A percentile compares a stretch with the other conserved stretches of the same genome.
Evolutionary conservation across 2,329 filamentous ascomycete species (phyloP).

Genomic region (Phialocephala sp.): DNA sequence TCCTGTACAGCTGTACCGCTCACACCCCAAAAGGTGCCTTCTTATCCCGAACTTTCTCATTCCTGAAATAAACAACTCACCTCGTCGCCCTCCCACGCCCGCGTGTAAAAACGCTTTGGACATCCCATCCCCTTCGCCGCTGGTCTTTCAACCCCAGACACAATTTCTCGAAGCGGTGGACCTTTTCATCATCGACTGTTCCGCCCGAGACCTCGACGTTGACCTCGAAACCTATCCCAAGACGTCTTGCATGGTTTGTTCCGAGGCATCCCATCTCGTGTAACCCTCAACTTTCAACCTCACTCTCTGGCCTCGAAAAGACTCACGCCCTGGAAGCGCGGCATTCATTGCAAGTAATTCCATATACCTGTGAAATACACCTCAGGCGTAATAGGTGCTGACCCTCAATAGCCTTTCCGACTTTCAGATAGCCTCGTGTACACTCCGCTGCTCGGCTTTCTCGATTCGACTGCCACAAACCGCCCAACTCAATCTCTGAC

Average conservation of each 20-base stretch:
- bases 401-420: slow-evolving; percentile 20
- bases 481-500: slow-evolving; percentile 1
- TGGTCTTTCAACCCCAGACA: not conserved
- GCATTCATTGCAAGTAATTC: slow-evolving; percentile 14
- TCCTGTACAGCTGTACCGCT: too few relatives aligned
- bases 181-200: not conserved
- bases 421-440: not conserved
- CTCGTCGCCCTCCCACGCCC: not conserved
- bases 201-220: not conserved
- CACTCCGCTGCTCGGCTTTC: slow-evolving; percentile 2
- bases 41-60: too few relatives aligned
- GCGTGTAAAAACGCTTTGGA: not conserved
- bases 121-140: not conserved
- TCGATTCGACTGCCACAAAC: slow-evolving; percentile 4
- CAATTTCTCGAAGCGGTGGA: not conserved
- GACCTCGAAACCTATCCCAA: slow-evolving; percentile 19
- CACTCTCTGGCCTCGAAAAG: slow-evolving; percentile 9
- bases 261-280: slow-evolving; percentile 33
- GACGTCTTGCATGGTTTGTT: slow-evolving; percentile 19
- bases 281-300: slow-evolving; percentile 26
- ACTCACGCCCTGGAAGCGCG: not conserved
- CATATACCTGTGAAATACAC: not conserved
- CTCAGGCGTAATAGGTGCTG: slow-evolving; percentile 7
- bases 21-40: too few relatives aligned
- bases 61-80: too few relatives aligned